Percentiles rank a stretch among this genome's conserved stretches.
phyloP scores from a whole-genome alignment of 192 early-diverging fungal species.

The Coemansia sp. region DNA sequence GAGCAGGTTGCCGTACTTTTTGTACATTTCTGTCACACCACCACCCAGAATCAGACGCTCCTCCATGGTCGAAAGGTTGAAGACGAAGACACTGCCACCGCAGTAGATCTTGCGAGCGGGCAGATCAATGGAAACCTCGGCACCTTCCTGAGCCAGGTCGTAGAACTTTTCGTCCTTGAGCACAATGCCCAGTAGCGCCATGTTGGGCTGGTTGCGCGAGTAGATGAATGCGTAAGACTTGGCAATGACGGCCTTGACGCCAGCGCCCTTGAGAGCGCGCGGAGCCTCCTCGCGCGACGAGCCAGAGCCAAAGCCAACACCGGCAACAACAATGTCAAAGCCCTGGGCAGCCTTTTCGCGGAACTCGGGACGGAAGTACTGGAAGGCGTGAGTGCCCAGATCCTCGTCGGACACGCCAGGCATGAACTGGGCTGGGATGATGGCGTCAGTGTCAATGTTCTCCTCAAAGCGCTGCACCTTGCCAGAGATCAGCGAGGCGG shows the following conservation, averaged over 20 bases:
- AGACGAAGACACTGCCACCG: conserved; percentile 57
- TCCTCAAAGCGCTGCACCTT: conserved; percentile 73
- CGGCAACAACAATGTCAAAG: conserved; percentile 68
- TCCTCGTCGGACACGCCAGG: conserved; percentile 66
- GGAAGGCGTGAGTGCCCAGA: conserved; percentile 68
- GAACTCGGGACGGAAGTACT: conserved; percentile 74
- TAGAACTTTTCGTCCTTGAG: conserved; percentile 75
- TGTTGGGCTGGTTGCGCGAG: conserved; percentile 79
- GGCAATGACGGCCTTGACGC: conserved; percentile 74
- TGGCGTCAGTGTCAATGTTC: conserved; percentile 76
- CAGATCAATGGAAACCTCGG: conserved; percentile 67
- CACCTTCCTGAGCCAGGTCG: conserved; percentile 67
- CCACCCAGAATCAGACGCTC: conserved; percentile 69
- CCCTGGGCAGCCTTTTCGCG: conserved; percentile 62
- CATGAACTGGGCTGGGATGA: conserved; percentile 78
- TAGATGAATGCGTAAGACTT: conserved; percentile 82
- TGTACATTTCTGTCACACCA: conserved; percentile 78
- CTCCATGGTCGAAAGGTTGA: conserved; percentile 69
- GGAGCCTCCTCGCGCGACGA: conserved; percentile 79
- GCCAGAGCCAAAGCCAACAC: conserved; percentile 70
- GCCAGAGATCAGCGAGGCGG: conserved; percentile 56
- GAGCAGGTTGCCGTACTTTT: conserved; percentile 68
- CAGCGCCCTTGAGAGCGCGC: conserved; percentile 66
- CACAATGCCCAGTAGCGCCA: conserved; percentile 74
- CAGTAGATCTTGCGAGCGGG: conserved; percentile 63